These are phyloP conservation scores for Eutrema yunnanense DNA, from an alignment of 345 rosid genomes.

Conservation along the genomic window DNA sequence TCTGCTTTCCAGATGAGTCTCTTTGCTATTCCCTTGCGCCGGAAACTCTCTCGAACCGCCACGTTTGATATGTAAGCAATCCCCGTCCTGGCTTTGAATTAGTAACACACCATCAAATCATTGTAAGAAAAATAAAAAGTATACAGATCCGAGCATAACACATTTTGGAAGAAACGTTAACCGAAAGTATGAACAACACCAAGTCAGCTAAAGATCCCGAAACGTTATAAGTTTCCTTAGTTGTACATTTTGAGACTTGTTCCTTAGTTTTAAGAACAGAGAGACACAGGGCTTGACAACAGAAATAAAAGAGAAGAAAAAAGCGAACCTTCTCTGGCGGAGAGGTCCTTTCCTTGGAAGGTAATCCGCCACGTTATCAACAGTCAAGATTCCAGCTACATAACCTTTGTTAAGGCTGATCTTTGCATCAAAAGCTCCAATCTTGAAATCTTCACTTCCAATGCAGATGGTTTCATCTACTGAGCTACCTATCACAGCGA, in stretches of 20 bases:
- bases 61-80: constrained; percentile 90
- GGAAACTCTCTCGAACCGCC: constrained; percentile 71
- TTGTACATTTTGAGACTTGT: neutral
- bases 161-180: neutral
- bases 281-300: neutral
- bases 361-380: constrained; percentile 82
- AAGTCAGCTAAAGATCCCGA: neutral
- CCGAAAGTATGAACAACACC: neutral
- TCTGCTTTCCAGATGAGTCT: constrained; percentile 75
- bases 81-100: constrained; percentile 55
- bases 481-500: constrained; percentile 69
- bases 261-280: neutral
- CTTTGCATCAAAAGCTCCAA: constrained; percentile 67
- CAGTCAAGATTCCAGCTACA: constrained; percentile 85
- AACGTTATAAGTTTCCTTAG: neutral
- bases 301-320: neutral
- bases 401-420: constrained; percentile 58
- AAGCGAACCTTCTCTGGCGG: constrained; percentile 61
- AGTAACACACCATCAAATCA: neutral
- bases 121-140: neutral
- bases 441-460: constrained; percentile 64
- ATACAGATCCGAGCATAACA: neutral
- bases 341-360: constrained; percentile 86
- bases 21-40: constrained; percentile 83
- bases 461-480: constrained; percentile 40